Percentiles rank a stretch among this genome's conserved stretches.
Evolutionary conservation across 108 stramenopile species (phyloP).

Genomic region (Cylindrotheca closterium): DNA sequence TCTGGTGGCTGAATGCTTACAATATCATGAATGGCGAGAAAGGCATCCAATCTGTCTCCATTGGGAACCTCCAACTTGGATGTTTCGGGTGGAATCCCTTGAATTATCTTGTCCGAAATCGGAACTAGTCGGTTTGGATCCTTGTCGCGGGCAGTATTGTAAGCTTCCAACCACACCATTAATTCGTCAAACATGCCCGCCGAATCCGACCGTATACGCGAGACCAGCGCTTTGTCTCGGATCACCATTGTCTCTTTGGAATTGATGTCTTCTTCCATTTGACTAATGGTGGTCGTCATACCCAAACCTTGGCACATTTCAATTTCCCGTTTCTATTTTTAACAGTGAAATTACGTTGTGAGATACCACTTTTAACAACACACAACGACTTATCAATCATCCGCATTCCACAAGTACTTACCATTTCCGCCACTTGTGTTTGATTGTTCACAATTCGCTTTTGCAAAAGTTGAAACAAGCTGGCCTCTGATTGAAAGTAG

Average conservation of each 20-base stretch:
- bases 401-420: conserved; percentile 2
- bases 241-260: conserved; percentile 6
- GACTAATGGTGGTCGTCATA: conserved; percentile 26
- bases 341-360: neutral
- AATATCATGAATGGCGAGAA: conserved; percentile 9
- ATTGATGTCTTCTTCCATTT: conserved; percentile 16
- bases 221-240: neutral
- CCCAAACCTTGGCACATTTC: conserved; percentile 17
- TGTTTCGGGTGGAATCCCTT: conserved; percentile 5
- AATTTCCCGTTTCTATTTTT: conserved; percentile 18
- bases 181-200: conserved; percentile 19
- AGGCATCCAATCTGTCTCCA: conserved; percentile 20
- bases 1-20: neutral
- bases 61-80: conserved; percentile 5
- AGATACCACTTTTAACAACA: neutral
- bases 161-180: conserved; percentile 9
- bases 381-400: neutral
- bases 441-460: conserved; percentile 1
- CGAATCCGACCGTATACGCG: conserved; percentile 4
- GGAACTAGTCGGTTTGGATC: neutral
- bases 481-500: conserved; percentile 30
- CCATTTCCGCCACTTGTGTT: conserved; percentile 13
- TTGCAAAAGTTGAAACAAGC: conserved; percentile 3
- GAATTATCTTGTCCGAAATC: conserved; percentile 1
- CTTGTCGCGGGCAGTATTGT: conserved; percentile 1